Base-by-base conservation (phyloP, 2,329 filamentous ascomycete species). In the Apiospora aurea region DNA sequence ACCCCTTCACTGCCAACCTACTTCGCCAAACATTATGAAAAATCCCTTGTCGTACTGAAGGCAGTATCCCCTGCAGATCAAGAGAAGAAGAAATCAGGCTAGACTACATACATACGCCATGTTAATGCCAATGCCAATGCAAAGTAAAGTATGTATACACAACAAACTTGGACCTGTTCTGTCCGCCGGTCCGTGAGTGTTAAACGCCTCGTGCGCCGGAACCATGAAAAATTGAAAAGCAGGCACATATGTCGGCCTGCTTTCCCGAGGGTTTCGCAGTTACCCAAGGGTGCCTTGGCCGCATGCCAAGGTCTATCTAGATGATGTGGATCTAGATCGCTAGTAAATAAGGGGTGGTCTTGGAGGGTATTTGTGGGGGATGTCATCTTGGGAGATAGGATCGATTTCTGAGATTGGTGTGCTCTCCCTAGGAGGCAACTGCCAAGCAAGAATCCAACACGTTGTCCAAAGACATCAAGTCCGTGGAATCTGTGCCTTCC, bases 391-490 rank as follows among this genome's bases (percentile, higher is more conserved):
- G 51, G 34, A 24, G 34, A n/a, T 21, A 41, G n/a, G 57, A 16
- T 11, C 29, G 29, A 21, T 29, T 24, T 24, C 34, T 4, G 43
- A 13, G 7, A 29, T 46, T 43, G 18, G 73, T 43, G 85, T 57
- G 82, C 18, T 34, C 57, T 64, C 43, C 24, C 83, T 71, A 79
- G 29, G 66, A 72, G n/a, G 75, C 71, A 67, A 86, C 87, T 10
- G 85, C 84, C 46, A 90, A 80, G 72, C 87, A 87, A 3, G 87
- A 88, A 72, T 90, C 89, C 69, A 92, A 82, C 21, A 92, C 83
- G 53, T 80, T 82, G 75, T 92, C 87, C 38, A 92, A 82, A 71
- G 85, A 81, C 67, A 85, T 82, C 76, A 84, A 84, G 74, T 91
- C 89, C 43, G 83, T 80, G 2, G 76, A 74, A 67, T 88, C 87